Percentiles rank a stretch among this genome's conserved stretches.
These are phyloP conservation scores for Blastocladiella britannica DNA, from an alignment of 192 early-diverging fungal genomes.

Conservation along the genomic window DNA sequence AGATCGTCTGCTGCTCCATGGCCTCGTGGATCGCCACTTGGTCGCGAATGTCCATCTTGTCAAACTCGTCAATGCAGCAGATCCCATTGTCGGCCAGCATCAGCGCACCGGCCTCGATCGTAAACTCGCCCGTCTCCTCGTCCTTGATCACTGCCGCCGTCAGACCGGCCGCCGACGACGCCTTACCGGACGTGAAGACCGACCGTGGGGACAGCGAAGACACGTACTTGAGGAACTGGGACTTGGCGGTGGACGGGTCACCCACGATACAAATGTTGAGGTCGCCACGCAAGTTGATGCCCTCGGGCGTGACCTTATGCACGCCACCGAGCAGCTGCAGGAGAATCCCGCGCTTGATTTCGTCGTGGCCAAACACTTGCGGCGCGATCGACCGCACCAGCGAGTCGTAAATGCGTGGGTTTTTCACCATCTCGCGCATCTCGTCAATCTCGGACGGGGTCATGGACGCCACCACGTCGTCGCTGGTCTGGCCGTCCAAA, in stretches of 20 bases:
- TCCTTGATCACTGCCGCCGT: constrained; percentile 90
- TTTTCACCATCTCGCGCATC: constrained; percentile 43
- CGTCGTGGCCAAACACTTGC: constrained; percentile 55
- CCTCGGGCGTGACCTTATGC: constrained; percentile 83
- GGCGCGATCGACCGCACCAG: constrained; percentile 69
- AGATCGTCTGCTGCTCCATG: constrained; percentile 99
- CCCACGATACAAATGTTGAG: constrained; percentile 97
- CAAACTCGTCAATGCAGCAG: constrained; percentile 98
- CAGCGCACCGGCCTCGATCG: constrained; percentile 95
- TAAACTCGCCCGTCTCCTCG: constrained; percentile 83
- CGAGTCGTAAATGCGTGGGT: constrained; percentile 46
- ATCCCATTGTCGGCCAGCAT: constrained; percentile 91
- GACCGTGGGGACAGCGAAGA: constrained; percentile 85
- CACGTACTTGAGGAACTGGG: constrained; percentile 91
- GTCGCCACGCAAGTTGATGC: constrained; percentile 89
- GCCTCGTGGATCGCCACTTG: constrained; percentile 99
- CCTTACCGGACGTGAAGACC: constrained; percentile 91
- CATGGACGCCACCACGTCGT: constrained; percentile 37
- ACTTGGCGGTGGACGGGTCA: constrained; percentile 96
- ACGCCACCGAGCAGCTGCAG: constrained; percentile 75
- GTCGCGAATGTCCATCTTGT: constrained; percentile 96
- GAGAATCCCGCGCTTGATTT: constrained; percentile 20
- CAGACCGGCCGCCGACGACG: constrained; percentile 89
- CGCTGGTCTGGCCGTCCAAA: constrained; percentile 39
- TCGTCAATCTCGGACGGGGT: constrained; percentile 55